These are phyloP conservation scores for Withania somnifera DNA, from an alignment of 305 asterid species.

Conservation along the genomic window DNA sequence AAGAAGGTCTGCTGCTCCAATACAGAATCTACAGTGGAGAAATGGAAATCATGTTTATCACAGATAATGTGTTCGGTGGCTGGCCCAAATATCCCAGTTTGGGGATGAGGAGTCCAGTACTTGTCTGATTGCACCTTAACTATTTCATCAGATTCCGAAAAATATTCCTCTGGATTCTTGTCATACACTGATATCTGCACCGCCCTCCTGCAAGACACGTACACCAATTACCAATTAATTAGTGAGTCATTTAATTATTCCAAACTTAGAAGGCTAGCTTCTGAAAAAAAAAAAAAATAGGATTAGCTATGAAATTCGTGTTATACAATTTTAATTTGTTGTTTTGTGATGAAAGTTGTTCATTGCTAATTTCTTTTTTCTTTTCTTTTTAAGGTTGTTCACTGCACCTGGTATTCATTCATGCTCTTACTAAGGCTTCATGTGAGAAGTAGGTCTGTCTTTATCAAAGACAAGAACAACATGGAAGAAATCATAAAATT, in stretches of 20 bases:
- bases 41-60: not conserved
- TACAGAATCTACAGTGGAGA: conserved; percentile 30
- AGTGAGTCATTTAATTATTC: too few relatives aligned
- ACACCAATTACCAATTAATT: too few relatives aligned
- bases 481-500: too few relatives aligned
- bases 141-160: conserved; percentile 44
- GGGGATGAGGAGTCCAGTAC: conserved; percentile 81
- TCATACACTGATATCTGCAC: conserved; percentile 67
- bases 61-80: conserved; percentile 22
- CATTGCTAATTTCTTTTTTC: not conserved
- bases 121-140: conserved; percentile 26
- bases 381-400: too few relatives aligned
- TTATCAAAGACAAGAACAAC: too few relatives aligned
- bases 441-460: too few relatives aligned
- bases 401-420: not conserved
- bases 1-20: conserved; percentile 73
- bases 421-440: not conserved
- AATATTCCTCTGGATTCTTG: conserved; percentile 65
- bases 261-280: too few relatives aligned
- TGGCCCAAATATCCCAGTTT: conserved; percentile 79
- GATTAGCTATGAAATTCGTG: not conserved
- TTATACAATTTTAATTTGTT: too few relatives aligned
- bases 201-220: conserved; percentile 26
- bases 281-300: not conserved
- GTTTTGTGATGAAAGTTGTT: too few relatives aligned